These are phyloP conservation scores for Pleomassaria siparia DNA, from an alignment of 2,329 filamentous ascomycete species.

Conservation along the genomic window DNA sequence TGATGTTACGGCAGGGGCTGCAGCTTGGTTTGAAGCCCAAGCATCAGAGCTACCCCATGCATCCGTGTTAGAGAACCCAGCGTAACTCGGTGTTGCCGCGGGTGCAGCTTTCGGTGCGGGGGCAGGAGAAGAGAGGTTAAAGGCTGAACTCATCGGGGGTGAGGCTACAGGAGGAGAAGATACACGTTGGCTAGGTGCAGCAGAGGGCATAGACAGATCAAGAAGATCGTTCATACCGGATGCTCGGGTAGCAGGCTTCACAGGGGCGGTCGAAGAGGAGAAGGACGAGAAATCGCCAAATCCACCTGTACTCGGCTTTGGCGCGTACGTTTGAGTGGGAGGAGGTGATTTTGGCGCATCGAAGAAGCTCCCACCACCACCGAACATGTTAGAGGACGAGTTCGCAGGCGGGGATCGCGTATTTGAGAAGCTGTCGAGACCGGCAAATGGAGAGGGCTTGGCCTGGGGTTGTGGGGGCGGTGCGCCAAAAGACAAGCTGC, in stretches of 20 bases:
- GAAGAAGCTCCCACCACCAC: conserved; percentile 80
- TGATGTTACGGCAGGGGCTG: conserved; percentile 44
- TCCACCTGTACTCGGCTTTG: conserved; percentile 57
- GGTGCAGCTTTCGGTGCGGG: conserved; percentile 35
- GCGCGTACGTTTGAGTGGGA: conserved; percentile 45
- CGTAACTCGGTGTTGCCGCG: conserved; percentile 38
- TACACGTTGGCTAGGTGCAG: conserved; percentile 29
- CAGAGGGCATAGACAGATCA: conserved; percentile 59
- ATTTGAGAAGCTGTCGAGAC: conserved; percentile 57
- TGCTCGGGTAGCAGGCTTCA: conserved; percentile 52
- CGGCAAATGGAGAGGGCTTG: conserved; percentile 67
- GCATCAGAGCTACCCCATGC: conserved; percentile 83
- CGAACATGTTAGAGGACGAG: conserved; percentile 50
- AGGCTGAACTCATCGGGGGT: conserved; percentile 64
- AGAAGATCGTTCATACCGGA: conserved; percentile 73
- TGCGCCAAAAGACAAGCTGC: conserved; percentile 62
- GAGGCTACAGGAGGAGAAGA: conserved; percentile 37
- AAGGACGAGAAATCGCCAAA: conserved; percentile 67
- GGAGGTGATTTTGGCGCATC: conserved; percentile 64
- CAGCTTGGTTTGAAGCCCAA: conserved; percentile 67
- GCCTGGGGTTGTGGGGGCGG: conserved; percentile 52
- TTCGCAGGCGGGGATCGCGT: conserved; percentile 41
- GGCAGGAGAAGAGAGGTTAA: conserved; percentile 68
- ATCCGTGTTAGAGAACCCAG: conserved; percentile 61
- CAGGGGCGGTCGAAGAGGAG: conserved; percentile 53